Evolutionary conservation across 23 red algal species (phyloP).

Genomic region (Gracilariopsis chorda): DNA sequence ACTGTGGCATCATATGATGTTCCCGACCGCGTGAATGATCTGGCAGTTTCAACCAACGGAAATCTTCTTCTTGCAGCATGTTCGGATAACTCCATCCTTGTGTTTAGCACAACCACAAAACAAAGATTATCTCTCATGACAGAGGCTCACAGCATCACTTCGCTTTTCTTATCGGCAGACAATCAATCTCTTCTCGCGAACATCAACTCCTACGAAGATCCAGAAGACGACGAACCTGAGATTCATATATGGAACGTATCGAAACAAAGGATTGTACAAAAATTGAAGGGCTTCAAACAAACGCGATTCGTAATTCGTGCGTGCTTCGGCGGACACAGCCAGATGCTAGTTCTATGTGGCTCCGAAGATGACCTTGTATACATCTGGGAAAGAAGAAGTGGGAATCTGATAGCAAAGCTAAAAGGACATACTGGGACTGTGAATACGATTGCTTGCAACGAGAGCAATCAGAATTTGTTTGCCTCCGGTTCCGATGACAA

Average conservation of each 20-base stretch:
- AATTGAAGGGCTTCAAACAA: constrained; percentile 79
- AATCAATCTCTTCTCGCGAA: constrained; percentile 66
- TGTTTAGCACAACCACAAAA: constrained; percentile 60
- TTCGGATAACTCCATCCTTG: constrained; percentile 71
- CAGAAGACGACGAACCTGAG: constrained; percentile 66
- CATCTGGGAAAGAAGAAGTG: constrained; percentile 82
- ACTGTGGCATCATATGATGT: constrained; percentile 16
- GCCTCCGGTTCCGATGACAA: constrained; percentile 93
- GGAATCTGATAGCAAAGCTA: constrained; percentile 68
- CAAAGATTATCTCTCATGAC: constrained; percentile 33
- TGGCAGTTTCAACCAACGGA: constrained; percentile 57
- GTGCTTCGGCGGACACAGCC: constrained; percentile 83
- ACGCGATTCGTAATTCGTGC: constrained; percentile 87
- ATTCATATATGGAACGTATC: constrained; percentile 95
- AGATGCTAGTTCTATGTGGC: constrained; percentile 92
- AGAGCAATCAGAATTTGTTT: constrained; percentile 62
- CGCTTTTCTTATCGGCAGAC: constrained; percentile 80
- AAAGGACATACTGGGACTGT: constrained; percentile 89
- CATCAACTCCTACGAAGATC: constrained; percentile 46
- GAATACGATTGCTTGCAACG: constrained; percentile 86
- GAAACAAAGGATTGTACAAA: constrained; percentile 41
- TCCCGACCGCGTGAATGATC: constrained; percentile 68
- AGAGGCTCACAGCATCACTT: constrained; percentile 74
- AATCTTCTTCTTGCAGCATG: constrained; percentile 69
- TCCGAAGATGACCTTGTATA: constrained; percentile 91